Evolutionary conservation across 2,329 filamentous ascomycete genomes (phyloP).

Genomic region (Colletotrichum neosansevieriae): DNA sequence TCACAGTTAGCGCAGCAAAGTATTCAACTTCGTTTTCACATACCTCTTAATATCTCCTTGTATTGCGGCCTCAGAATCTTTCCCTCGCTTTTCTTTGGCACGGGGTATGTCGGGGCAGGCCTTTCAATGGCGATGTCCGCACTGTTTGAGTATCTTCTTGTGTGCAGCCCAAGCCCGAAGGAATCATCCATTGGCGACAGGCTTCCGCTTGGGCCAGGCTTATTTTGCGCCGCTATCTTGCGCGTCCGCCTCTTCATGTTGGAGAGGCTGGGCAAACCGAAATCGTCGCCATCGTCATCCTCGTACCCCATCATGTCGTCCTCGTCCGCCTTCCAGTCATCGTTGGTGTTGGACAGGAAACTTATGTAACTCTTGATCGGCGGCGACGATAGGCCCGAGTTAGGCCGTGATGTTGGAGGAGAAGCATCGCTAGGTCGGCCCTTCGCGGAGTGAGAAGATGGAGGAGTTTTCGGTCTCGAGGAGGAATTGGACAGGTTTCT

Average conservation of each 20-base stretch:
- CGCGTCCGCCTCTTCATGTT: constrained; percentile 84
- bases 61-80: constrained; percentile 98
- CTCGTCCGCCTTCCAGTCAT: constrained; percentile 83
- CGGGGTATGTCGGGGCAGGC: constrained; percentile 84
- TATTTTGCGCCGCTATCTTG: constrained; percentile 61
- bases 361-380: constrained; percentile 82
- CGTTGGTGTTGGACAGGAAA: constrained; percentile 84
- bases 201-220: constrained; percentile 46
- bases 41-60: constrained; percentile 89
- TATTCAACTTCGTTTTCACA: background rate
- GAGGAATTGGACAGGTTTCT: constrained; percentile 72
- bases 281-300: constrained; percentile 93
- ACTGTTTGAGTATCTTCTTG: constrained; percentile 82
- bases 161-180: constrained; percentile 51
- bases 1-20: constrained; percentile 38
- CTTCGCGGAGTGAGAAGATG: constrained; percentile 68
- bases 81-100: constrained; percentile 88
- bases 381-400: constrained; percentile 68
- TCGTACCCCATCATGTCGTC: constrained; percentile 81
- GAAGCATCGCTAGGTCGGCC: constrained; percentile 66
- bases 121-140: constrained; percentile 95
- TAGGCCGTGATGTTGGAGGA: constrained; percentile 65
- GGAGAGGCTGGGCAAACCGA: constrained; percentile 91
- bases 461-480: constrained; percentile 81
- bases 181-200: constrained; percentile 53